Evolutionary conservation across 768 basidiomycete genomes (phyloP), one percentile per base, ranked within the genome.

Genomic region (Cubamyces lactineus): DNA sequence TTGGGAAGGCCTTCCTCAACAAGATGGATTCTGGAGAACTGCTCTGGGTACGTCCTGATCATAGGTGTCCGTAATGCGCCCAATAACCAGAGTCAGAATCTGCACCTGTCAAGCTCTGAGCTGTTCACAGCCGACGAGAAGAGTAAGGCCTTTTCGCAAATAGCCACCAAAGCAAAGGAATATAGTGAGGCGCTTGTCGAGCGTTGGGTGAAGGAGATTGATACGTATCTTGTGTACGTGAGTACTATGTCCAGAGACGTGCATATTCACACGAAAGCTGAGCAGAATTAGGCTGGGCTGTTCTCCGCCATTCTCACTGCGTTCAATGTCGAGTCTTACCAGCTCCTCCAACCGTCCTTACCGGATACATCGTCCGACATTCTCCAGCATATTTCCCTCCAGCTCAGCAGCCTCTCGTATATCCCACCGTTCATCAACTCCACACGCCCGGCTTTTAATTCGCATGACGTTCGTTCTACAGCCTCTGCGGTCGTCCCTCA

Each of bases 51-150:
- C 9, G 34, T 34, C 34, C 28, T 30, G 4, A 8, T 30, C 8
- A 30, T 30, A 30, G 28, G 8, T 30, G 34, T 11, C 34, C 28
- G 9, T 15, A 23, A 3, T 40, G 2, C 24, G 17, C 7, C 12
- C 5, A 23, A 46, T 13, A 13, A 11, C 5, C 2, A 24, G 45
- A 23, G 12, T 46, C 21, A 46, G 45, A 13, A 24, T 7, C 45
- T 46, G 2, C 9, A 21, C 45, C 6, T 23, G 19, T 46, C 19
- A 28, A 21, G 41, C 51, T 13, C 46, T n/a, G 28, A 5, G 3
- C 40, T 49, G 30, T 59, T 50, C 28, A 61, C 60, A 1, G 42
- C 19, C 2, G 46, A 86, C 75, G 72, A 86, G 85, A 45, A 45
- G 12, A 16, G 21, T 7, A n/a, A 42, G 17, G 59, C 59, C 15